phyloP scores from a whole-genome alignment of 805 yeast species.

The Isabelozyma pseudorhagii region DNA sequence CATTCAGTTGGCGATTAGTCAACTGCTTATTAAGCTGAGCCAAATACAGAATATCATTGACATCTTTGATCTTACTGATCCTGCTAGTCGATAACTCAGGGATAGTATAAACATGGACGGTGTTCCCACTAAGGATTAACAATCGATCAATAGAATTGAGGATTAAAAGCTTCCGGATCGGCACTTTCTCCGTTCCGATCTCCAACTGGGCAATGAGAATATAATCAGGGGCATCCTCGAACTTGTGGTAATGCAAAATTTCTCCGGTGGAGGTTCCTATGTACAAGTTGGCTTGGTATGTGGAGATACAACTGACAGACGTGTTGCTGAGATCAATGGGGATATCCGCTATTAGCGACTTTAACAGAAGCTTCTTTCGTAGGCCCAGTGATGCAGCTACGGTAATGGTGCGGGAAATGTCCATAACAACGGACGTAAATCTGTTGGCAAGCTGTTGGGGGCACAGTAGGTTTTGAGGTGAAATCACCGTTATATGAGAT shows the following conservation, averaged over 20 bases:
- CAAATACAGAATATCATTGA: conserved; percentile 27
- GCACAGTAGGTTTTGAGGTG: background rate
- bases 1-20: conserved; percentile 8
- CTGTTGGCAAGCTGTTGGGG: background rate
- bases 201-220: conserved; percentile 24
- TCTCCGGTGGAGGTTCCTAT: conserved; percentile 35
- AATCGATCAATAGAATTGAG: conserved; percentile 21
- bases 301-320: conserved; percentile 14
- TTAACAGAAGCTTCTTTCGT: background rate
- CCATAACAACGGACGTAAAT: background rate
- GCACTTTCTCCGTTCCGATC: conserved; percentile 7
- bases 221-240: conserved; percentile 37
- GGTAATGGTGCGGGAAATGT: background rate
- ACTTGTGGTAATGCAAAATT: conserved; percentile 35
- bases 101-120: conserved; percentile 22
- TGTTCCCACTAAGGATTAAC: conserved; percentile 23
- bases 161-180: conserved; percentile 22
- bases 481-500: background rate
- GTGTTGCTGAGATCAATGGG: background rate
- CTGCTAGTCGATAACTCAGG: conserved; percentile 39
- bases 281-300: conserved; percentile 30
- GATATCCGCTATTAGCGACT: background rate
- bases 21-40: conserved; percentile 1
- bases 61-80: conserved; percentile 34
- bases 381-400: background rate